Conservation (phyloP, 1,284 basidiomycete genomes). For the Cryptococcus sp. region DNA sequence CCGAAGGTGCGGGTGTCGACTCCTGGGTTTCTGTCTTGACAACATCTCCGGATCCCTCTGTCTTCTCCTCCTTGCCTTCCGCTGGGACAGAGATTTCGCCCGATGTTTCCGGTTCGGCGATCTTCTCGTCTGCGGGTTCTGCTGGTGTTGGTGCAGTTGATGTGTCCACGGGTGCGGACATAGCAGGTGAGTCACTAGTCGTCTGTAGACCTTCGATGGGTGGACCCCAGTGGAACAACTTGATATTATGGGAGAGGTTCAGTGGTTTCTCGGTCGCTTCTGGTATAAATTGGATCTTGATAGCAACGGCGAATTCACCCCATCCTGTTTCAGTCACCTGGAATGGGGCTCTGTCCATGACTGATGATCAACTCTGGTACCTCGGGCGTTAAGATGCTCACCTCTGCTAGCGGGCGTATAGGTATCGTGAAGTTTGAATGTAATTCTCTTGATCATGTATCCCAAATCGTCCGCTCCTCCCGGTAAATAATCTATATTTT, state of each 20-base stretch:
- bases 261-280: conserved; percentile 92
- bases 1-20: background rate
- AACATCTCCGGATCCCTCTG: background rate
- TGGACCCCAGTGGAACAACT: conserved; percentile 86
- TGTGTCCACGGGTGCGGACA: conserved; percentile 13
- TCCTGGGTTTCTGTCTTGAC: background rate
- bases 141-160: conserved; percentile 14
- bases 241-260: conserved; percentile 83
- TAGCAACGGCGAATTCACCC: conserved; percentile 98
- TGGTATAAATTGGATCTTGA: conserved; percentile 84
- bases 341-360: conserved; percentile 88
- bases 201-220: conserved; percentile 50
- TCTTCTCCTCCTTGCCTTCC: conserved; percentile 10
- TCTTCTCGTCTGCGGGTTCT: conserved; percentile 5
- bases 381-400: conserved; percentile 65
- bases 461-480: conserved; percentile 83
- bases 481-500: conserved; percentile 43
- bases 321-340: conserved; percentile 96
- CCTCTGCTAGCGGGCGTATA: conserved; percentile 87
- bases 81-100: conserved; percentile 1
- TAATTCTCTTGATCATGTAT: conserved; percentile 89
- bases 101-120: conserved; percentile 4
- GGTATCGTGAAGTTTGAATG: conserved; percentile 97
- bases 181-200: conserved; percentile 47
- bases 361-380: conserved; percentile 73